Evolutionary conservation across 768 basidiomycete genomes (phyloP), one percentile per base, ranked within the genome.

Genomic region (Clavulina sp.): DNA sequence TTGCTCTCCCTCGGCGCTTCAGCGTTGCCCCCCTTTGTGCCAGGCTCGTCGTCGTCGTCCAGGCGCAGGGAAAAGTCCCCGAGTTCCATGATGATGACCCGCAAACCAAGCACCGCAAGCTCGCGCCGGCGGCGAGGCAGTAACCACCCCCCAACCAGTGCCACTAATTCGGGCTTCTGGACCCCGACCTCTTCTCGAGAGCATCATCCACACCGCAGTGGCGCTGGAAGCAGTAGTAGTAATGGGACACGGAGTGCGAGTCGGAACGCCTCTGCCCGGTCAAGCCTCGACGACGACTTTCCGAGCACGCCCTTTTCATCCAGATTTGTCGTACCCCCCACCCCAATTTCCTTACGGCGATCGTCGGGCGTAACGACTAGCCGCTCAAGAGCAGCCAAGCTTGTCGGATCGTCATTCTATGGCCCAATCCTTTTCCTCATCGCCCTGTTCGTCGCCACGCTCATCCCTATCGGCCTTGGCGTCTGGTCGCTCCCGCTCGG

Each of bases 301-400:
- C 36, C 33, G 18, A 40, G 24, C 21, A 56, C 56, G 7, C 56
- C 54, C 3, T 55, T 55, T 34, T 33, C 54, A 4, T 57, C 54
- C 28, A 26, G 52, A n/a, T 57, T 57, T 50, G 49, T 55, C 41
- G 29, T 50, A 28, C 56, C 56, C 4, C 52, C 52, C 9, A 28
- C 55, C 18, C 41, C 30, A 29, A 31, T 40, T 31, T 28, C 55
- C 3, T n/a, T 44, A 29, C 54, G 30, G 3, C 33, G 63, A 81
- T 40, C 75, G 82, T 59, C 77, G 73, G 60, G 69, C 87, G 43
- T 7, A 9, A 26, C 43, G 9, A 24, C 16, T 46, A 51, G 18
- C 52, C 31, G 5, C 50, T 52, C 49, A 26, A 52, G 48, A 28
- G 51, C 28, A 7, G 28, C 50, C 7, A n/a, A n/a, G n/a, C 30